These are phyloP conservation scores for Fusarium sp. DNA, from an alignment of 2,329 filamentous ascomycete genomes.

Conservation along the genomic window DNA sequence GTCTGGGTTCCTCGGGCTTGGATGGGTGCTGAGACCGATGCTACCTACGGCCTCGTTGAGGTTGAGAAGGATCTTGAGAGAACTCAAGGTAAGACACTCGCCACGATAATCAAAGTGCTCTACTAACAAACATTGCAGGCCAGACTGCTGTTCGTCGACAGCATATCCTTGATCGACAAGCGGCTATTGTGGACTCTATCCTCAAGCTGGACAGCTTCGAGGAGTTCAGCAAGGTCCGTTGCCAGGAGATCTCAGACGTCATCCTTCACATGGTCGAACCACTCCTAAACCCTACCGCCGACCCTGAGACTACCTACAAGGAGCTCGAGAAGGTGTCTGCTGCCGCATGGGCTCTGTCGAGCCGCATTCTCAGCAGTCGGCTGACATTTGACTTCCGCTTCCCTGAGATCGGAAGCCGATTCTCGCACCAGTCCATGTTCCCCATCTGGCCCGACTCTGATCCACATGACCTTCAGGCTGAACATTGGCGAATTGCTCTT, in stretches of 20 bases:
- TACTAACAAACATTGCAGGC: constrained; percentile 43
- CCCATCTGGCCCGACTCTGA: constrained; percentile 58
- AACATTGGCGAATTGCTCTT: constrained; percentile 64
- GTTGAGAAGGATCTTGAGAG: constrained; percentile 53
- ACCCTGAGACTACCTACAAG: constrained; percentile 52
- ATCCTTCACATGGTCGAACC: constrained; percentile 54
- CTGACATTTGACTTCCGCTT: constrained; percentile 62
- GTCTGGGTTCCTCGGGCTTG: constrained; percentile 56
- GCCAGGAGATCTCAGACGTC: constrained; percentile 58
- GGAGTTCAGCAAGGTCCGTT: constrained; percentile 48
- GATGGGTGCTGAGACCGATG: constrained; percentile 52
- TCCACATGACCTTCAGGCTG: constrained; percentile 59
- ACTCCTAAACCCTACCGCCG: constrained; percentile 52
- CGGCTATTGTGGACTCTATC: constrained; percentile 53
- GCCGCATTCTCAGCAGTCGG: constrained; percentile 59
- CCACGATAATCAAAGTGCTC: no score
- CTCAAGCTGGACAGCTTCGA: constrained; percentile 49
- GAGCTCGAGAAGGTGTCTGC: constrained; percentile 58
- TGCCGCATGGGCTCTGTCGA: constrained; percentile 59
- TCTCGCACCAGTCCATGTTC: constrained; percentile 61
- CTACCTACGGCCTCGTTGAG: constrained; percentile 51
- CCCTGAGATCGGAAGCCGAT: constrained; percentile 62
- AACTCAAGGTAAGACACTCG: constrained; percentile 47
- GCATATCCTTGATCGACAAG: constrained; percentile 55
- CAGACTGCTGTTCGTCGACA: constrained; percentile 53